These are phyloP conservation scores for Dujonia santamariae DNA, from an alignment of 1,139 yeast genomes.

Conservation along the genomic window DNA sequence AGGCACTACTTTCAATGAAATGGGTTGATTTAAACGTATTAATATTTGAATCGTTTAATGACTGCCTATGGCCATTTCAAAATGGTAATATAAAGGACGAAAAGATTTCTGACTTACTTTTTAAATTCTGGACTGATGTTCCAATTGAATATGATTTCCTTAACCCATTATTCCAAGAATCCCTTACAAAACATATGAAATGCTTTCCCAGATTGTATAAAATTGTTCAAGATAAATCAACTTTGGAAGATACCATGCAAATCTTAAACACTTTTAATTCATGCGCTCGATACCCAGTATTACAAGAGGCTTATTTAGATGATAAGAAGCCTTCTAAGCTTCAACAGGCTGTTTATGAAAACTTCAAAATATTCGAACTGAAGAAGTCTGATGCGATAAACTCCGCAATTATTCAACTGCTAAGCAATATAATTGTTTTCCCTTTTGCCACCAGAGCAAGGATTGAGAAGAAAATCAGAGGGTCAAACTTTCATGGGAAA, in stretches of 20 bases:
- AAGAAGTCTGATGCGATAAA: slow-evolving; percentile 30
- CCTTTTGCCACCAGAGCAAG: slow-evolving; percentile 60
- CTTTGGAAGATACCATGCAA: slow-evolving; percentile 33
- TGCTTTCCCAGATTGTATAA: slow-evolving; percentile 47
- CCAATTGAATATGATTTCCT: slow-evolving; percentile 58
- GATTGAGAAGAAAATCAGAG: slow-evolving; percentile 40
- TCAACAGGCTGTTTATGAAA: slow-evolving; percentile 50
- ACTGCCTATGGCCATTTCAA: slow-evolving; percentile 37
- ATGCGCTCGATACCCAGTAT: slow-evolving; percentile 65
- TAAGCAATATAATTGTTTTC: slow-evolving; percentile 49
- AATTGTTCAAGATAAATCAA: slow-evolving; percentile 27
- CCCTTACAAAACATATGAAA: slow-evolving; percentile 48
- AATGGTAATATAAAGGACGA: slow-evolving; percentile 6
- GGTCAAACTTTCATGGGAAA: slow-evolving; percentile 20
- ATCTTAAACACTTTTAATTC: slow-evolving; percentile 51
- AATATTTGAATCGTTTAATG: slow-evolving; percentile 51
- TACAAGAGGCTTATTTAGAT: slow-evolving; percentile 48
- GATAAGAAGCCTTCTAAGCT: slow-evolving; percentile 48
- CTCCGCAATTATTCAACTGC: slow-evolving; percentile 48
- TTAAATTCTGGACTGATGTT: slow-evolving; percentile 62
- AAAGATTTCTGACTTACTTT: slow-evolving; percentile 41
- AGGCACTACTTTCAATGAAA: slow-evolving; percentile 31
- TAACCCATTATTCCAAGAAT: slow-evolving; percentile 53
- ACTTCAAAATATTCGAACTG: slow-evolving; percentile 31
- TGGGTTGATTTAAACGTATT: slow-evolving; percentile 48